Conservation (phyloP, 306 rosid species). For the Prunus dulcis region DNA sequence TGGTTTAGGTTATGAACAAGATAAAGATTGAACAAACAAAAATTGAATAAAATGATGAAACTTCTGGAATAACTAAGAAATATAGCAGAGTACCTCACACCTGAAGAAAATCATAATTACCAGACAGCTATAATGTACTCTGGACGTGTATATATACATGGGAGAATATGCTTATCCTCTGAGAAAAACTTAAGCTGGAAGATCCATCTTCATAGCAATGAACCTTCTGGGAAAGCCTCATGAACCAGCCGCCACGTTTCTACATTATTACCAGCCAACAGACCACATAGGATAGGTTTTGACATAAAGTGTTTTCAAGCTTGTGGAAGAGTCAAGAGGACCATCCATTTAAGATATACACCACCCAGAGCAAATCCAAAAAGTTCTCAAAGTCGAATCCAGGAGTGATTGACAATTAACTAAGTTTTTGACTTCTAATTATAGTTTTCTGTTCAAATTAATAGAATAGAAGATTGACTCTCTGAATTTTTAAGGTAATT, state of each 20-base stretch:
- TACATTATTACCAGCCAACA: background rate
- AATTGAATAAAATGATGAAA: background rate
- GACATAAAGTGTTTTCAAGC: background rate
- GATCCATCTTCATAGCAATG: background rate
- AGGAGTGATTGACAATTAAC: no score
- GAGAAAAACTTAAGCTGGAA: background rate
- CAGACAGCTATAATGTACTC: background rate
- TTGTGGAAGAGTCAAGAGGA: no score
- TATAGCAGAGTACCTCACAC: background rate
- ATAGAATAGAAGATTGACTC: no score
- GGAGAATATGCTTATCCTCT: background rate
- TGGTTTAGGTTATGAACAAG: background rate
- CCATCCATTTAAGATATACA: no score
- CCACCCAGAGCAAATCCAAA: no score
- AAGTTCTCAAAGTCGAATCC: no score
- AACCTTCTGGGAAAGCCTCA: conserved; percentile 4
- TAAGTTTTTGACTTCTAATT: no score
- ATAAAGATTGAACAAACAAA: background rate
- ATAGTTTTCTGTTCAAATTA: no score
- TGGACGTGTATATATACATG: background rate
- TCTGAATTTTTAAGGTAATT: no score
- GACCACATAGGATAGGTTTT: background rate
- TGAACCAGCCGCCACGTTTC: background rate
- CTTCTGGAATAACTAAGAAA: background rate
- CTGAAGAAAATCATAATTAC: background rate